Evolutionary conservation across 2,329 filamentous ascomycete genomes (phyloP), one percentile per base, ranked within the genome.

Genomic region (Blastomyces silverae): DNA sequence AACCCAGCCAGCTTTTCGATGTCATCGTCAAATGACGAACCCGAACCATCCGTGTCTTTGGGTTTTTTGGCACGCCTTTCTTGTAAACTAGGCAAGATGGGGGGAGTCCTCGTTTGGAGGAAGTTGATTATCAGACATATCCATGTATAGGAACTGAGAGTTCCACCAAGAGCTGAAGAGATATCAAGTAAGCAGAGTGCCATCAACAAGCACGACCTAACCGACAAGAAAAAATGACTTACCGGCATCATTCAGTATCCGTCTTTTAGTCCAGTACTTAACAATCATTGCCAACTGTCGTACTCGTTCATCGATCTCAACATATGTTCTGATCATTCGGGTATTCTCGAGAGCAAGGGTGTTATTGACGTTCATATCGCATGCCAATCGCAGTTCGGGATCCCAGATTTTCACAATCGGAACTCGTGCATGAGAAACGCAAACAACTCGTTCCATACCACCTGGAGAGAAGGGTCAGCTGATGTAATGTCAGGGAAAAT

Each of bases 321-420:
- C 91, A 78, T 99, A 99, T 0, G 92, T 96, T 74, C 92, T 91
- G 71, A 99, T 94, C 92, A 99, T 96, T 61, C 92, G 87, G 17
- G 94, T 99, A 73, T 99, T 99, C 76, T 97, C 92, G 67, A 99
- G 81, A 3, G 94, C 94, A 63, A 95, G 79, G 0, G 92, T 94
- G 72, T 97, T 99, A 80, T 99, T 99, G 79, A 99, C 92, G 71
- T 99, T 99, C 89, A 99, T 94, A 75, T 99, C 94, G 76, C 92
- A 97, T 20, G 92, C 90, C 61, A 99, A 82, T 69, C 88, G 82
- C 65, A 97, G 82, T 75, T 96, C 91, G 2, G 94, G 94, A 75
- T 99, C 94, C 92, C 94, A 99, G 64, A 96, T 90, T 80, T 97
- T 97, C 70, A 99, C 94, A 73, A 99, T 99, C 3, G 94, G 93